Evolutionary conservation across 257 asterid genomes (phyloP).

Genomic region (Jacaranda mimosifolia): DNA sequence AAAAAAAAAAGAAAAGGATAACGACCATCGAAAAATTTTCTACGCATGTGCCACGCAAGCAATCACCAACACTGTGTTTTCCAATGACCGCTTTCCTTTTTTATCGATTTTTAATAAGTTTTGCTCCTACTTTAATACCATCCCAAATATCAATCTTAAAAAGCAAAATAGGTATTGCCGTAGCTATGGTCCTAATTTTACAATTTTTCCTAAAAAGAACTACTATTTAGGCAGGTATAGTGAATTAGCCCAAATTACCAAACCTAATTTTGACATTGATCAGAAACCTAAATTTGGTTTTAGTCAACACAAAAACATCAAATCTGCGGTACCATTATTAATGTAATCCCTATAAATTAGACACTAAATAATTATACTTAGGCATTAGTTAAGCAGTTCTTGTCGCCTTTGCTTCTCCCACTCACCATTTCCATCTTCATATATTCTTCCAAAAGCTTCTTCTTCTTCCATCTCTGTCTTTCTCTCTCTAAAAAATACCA

Average conservation of each 20-base stretch:
- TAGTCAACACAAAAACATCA: constrained; percentile 33
- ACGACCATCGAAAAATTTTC: too few relatives aligned
- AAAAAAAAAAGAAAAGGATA: too few relatives aligned
- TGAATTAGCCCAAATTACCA: constrained; percentile 8
- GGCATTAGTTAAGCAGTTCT: constrained; percentile 46
- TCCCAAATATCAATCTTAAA: too few relatives aligned
- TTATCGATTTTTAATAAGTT: too few relatives aligned
- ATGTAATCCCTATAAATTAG: neutral
- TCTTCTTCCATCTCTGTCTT: constrained; percentile 11
- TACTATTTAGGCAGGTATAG: neutral
- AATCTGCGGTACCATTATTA: neutral
- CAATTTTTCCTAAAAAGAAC: too few relatives aligned
- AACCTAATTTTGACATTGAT: constrained; percentile 43
- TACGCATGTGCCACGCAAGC: too few relatives aligned
- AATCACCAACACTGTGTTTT: too few relatives aligned
- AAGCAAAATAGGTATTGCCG: too few relatives aligned
- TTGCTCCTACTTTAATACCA: too few relatives aligned
- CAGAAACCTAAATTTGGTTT: constrained; percentile 34
- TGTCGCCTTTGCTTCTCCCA: constrained; percentile 28
- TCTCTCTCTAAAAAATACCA: constrained; percentile 38
- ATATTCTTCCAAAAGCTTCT: constrained; percentile 34
- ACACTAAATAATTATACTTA: constrained; percentile 37
- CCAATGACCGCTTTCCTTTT: too few relatives aligned
- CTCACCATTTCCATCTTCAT: constrained; percentile 11
- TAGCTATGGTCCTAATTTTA: too few relatives aligned